These are phyloP conservation scores for Nymphaea thermarum DNA, from an alignment of 164 flowering plant genomes.

Conservation along the genomic window DNA sequence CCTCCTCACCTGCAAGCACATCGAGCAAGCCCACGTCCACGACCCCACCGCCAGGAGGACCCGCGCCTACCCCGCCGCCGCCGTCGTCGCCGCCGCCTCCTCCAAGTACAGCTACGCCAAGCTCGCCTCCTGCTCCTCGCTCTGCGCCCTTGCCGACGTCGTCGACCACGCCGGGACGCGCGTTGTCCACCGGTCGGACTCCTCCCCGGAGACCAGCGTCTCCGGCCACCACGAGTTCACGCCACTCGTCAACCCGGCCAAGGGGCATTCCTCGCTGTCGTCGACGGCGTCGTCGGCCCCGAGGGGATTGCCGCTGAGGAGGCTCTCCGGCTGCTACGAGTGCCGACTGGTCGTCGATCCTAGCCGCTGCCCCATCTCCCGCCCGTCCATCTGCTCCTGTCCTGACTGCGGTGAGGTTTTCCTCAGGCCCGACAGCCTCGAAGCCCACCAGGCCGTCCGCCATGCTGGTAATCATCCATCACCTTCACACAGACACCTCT, in stretches of 20 bases:
- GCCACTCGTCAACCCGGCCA: conserved; percentile 22
- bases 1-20: conserved; percentile 68
- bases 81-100: background rate
- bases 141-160: conserved; percentile 70
- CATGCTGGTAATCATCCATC: conserved; percentile 59
- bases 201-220: conserved; percentile 63
- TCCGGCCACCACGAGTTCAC: conserved; percentile 43
- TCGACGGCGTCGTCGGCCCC: conserved; percentile 20
- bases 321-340: conserved; percentile 31
- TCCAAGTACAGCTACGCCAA: conserved; percentile 28
- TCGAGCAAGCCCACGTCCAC: conserved; percentile 44
- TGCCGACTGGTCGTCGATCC: conserved; percentile 29
- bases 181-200: conserved; percentile 80
- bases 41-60: conserved; percentile 21
- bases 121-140: conserved; percentile 54
- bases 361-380: conserved; percentile 37
- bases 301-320: conserved; percentile 22
- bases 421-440: conserved; percentile 70
- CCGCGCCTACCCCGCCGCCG: conserved; percentile 7
- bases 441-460: conserved; percentile 73
- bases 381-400: conserved; percentile 60
- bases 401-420: conserved; percentile 96
- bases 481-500: too few relatives aligned
- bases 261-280: conserved; percentile 26
- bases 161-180: conserved; percentile 69